Evolutionary conservation across 306 rosid genomes (phyloP).

Genomic region (Gleditsia sinensis): DNA sequence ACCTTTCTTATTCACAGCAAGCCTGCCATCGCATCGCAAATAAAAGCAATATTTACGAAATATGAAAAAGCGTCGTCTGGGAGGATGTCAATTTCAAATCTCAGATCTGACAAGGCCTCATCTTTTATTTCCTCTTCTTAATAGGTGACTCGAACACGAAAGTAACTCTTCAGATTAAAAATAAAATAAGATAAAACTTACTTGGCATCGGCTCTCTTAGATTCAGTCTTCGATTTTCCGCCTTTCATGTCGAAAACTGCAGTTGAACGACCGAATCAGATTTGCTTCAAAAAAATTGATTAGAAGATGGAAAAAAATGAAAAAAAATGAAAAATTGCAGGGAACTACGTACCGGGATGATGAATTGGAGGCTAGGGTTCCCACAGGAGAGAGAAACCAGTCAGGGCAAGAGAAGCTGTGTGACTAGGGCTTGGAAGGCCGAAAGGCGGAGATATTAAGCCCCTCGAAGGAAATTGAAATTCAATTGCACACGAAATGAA

Average conservation of each 20-base stretch:
- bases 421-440: constrained; percentile 8
- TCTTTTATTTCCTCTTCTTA: not conserved
- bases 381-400: constrained; percentile 24
- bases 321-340: not conserved
- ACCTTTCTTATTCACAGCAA: constrained; percentile 59
- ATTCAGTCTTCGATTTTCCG: constrained; percentile 48
- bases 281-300: constrained; percentile 14
- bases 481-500: constrained; percentile 67
- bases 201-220: constrained; percentile 63
- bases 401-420: not conserved
- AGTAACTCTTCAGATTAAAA: not conserved
- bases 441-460: constrained; percentile 44
- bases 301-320: not conserved
- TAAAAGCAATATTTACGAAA: not conserved
- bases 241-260: constrained; percentile 70
- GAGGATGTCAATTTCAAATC: constrained; percentile 29
- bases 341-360: constrained; percentile 22
- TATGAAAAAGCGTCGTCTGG: not conserved
- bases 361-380: not conserved
- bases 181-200: constrained; percentile 16
- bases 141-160: not conserved
- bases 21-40: constrained; percentile 35
- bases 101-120: constrained; percentile 1
- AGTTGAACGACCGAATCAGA: constrained; percentile 33
- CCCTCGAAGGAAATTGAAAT: constrained; percentile 55